These are phyloP conservation scores for Flaveria ramosissima DNA, from an alignment of 129 eudicot genomes.

Conservation along the genomic window DNA sequence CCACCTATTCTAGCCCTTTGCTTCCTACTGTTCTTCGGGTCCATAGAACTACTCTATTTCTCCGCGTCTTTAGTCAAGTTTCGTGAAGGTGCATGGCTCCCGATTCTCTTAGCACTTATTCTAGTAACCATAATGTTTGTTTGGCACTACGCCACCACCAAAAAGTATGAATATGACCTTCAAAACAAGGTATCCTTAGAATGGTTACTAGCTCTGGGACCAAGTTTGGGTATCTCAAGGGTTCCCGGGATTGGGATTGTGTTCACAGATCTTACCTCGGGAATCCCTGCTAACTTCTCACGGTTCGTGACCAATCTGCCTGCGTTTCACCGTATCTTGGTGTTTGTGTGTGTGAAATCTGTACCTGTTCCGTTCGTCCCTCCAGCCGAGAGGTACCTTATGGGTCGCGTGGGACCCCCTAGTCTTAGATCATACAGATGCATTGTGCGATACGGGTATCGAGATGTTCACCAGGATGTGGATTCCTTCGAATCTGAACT, in stretches of 20 bases:
- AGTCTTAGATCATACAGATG: conserved; percentile 70
- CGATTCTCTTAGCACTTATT: conserved; percentile 49
- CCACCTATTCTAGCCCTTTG: conserved; percentile 50
- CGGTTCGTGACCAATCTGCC: conserved; percentile 84
- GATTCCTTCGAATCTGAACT: conserved; percentile 64
- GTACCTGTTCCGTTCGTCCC: conserved; percentile 72
- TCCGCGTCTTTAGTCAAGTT: conserved; percentile 62
- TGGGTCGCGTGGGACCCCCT: conserved; percentile 81
- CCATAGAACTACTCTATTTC: conserved; percentile 63
- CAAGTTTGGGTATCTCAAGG: conserved; percentile 69
- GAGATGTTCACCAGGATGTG: conserved; percentile 65
- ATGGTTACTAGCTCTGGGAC: conserved; percentile 71
- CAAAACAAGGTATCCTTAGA: conserved; percentile 83
- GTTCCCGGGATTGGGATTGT: conserved; percentile 85
- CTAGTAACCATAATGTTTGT: conserved; percentile 62
- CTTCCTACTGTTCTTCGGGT: conserved; percentile 74
- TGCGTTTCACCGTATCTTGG: conserved; percentile 77
- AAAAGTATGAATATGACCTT: conserved; percentile 69
- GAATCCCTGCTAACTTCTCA: conserved; percentile 87
- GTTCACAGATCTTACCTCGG: conserved; percentile 69
- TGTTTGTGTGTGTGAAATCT: conserved; percentile 75
- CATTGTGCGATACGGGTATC: conserved; percentile 76
- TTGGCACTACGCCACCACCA: conserved; percentile 89
- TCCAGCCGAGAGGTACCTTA: conserved; percentile 58
- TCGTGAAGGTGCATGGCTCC: conserved; percentile 75